These are phyloP conservation scores for Knufia fluminis DNA, from an alignment of 2,329 filamentous ascomycete genomes.

Conservation along the genomic window DNA sequence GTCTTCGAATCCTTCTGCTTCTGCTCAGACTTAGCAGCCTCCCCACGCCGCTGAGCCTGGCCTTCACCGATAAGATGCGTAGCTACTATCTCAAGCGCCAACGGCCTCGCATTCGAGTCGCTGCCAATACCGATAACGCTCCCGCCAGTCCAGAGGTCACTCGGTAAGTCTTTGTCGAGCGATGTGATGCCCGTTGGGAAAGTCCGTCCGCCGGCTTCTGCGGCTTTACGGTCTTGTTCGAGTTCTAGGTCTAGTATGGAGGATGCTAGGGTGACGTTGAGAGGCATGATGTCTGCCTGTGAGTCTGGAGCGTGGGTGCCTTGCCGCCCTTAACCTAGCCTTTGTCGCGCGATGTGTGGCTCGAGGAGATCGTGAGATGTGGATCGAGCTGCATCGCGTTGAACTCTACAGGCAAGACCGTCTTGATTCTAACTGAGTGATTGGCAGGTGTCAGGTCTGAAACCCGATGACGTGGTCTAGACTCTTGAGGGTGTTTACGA, in stretches of 20 bases:
- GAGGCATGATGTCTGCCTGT: not conserved
- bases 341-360: not conserved
- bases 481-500: no score
- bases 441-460: no score
- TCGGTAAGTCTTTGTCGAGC: slow-evolving; percentile 11
- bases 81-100: slow-evolving; percentile 10
- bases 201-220: not conserved
- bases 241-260: slow-evolving; percentile 12
- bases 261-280: slow-evolving; percentile 15
- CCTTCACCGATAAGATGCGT: not conserved
- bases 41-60: no score
- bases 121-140: slow-evolving; percentile 14
- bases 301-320: no score
- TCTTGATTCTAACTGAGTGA: no score
- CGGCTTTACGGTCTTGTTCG: not conserved
- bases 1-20: no score
- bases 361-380: not conserved
- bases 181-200: slow-evolving; percentile 7
- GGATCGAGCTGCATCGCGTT: no score
- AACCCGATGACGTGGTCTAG: no score
- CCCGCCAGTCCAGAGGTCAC: slow-evolving; percentile 12
- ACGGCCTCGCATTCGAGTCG: not conserved
- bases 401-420: no score
- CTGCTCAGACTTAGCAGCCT: no score
- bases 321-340: not conserved